Evolutionary conservation across 2,329 filamentous ascomycete genomes (phyloP).

Genomic region (Beauveria bassiana): DNA sequence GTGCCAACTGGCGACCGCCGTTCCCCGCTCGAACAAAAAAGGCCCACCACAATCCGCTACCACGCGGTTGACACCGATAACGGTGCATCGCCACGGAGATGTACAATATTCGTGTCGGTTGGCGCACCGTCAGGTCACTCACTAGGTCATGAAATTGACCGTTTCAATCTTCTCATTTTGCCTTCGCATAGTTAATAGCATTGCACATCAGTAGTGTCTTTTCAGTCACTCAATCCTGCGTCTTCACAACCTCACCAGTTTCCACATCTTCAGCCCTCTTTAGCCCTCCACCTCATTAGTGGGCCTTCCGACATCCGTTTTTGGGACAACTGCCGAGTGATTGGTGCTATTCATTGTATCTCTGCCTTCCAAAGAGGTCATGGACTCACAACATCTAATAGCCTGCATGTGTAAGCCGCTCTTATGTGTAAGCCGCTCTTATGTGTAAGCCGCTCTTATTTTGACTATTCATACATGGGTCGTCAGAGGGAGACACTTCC

Average conservation of each 20-base stretch:
- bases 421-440: no score
- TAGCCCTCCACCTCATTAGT: no score
- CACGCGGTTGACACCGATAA: slow-evolving; percentile 3
- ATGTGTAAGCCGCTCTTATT: neutral
- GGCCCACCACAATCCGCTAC: neutral
- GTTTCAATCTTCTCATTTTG: neutral
- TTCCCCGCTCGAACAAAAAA: neutral
- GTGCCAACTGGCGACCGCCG: neutral
- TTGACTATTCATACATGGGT: neutral
- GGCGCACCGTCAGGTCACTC: neutral
- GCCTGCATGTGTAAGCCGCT: neutral
- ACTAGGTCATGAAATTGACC: neutral
- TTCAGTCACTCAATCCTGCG: neutral
- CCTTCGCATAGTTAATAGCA: neutral
- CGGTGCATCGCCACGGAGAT: neutral
- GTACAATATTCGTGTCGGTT: neutral
- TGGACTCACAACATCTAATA: neutral
- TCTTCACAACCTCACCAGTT: neutral
- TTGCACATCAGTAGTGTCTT: neutral
- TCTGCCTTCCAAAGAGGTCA: neutral
- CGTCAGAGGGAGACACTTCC: neutral
- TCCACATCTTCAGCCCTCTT: neutral
- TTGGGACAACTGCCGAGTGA: no score
- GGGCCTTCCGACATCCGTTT: no score
- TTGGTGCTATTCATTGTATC: neutral